Evolutionary conservation across 768 basidiomycete genomes (phyloP).

Genomic region (Zangia roseola): DNA sequence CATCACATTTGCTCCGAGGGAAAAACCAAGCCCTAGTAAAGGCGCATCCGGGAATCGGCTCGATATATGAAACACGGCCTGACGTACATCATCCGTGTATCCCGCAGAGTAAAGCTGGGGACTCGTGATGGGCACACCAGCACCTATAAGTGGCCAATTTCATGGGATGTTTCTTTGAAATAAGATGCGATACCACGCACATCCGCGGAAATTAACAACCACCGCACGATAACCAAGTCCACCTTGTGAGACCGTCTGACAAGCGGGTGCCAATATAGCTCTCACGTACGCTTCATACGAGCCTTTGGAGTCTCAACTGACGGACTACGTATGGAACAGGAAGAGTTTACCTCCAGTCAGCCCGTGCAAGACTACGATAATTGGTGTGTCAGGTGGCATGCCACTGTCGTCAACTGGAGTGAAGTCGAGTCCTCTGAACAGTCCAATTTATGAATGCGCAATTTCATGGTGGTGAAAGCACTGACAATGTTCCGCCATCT

Average conservation of each 20-base stretch:
- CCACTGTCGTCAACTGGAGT: slow-evolving; percentile 25
- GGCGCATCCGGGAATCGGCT: slow-evolving; percentile 74
- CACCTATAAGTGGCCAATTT: slow-evolving; percentile 49
- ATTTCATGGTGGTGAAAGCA: background rate
- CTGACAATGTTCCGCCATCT: slow-evolving; percentile 36
- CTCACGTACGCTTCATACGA: slow-evolving; percentile 91
- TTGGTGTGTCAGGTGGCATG: slow-evolving; percentile 25
- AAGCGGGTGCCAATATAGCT: slow-evolving; percentile 73
- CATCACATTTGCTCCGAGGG: slow-evolving; percentile 89
- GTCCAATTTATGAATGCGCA: background rate
- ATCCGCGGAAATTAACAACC: slow-evolving; percentile 92
- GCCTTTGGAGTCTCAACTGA: slow-evolving; percentile 42
- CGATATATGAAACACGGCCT: slow-evolving; percentile 74
- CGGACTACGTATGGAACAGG: background rate
- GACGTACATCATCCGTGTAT: slow-evolving; percentile 86
- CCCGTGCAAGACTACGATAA: slow-evolving; percentile 34
- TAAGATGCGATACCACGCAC: slow-evolving; percentile 43
- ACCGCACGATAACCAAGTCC: slow-evolving; percentile 89
- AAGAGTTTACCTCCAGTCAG: slow-evolving; percentile 30
- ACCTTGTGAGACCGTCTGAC: slow-evolving; percentile 67
- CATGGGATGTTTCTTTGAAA: slow-evolving; percentile 12
- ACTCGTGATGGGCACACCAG: slow-evolving; percentile 79
- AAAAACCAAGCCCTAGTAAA: slow-evolving; percentile 87
- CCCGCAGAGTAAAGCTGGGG: slow-evolving; percentile 85
- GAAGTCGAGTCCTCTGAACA: slow-evolving; percentile 33